Evolutionary conservation across 129 eudicot genomes (phyloP), one percentile per base, ranked within the genome.

Genomic region (Pittosporum tobira): DNA sequence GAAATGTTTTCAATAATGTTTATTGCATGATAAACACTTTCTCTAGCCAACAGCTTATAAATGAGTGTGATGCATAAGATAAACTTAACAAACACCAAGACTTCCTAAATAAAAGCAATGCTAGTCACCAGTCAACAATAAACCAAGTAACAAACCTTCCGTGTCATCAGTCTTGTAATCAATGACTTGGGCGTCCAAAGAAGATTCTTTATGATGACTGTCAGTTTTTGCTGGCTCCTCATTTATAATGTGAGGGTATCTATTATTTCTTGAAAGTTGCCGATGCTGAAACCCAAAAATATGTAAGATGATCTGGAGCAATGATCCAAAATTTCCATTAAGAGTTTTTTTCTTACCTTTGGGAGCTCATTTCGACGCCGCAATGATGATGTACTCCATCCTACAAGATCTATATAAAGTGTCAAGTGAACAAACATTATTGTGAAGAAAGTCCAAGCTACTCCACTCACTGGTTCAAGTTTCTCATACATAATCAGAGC

Each of bases 341-440:
- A n/a, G 6, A 34, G 26, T 6, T 22, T 21, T 13, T 65, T 48
- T 2, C 16, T 51, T 65, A 90, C 95, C 88, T 69, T 62, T 16
- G 95, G 97, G 27, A 90, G 95, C 68, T 90, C 97, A 55, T 43
- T 71, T 46, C 73, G 75, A 23, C 65, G 82, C 16, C 97, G 81
- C 48, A 90, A 48, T 18, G 97, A 90, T 46, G 97, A 85, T 47
- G 97, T 82, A 64, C 87, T 77, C 97, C 97, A 90, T 31, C 97
- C 97, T 57, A 90, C 97, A 69, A 90, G 67, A 67, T 82, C 97
- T 90, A 27, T 65, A 48, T 21, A 27, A 24, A 68, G 53, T 52
- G 63, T 74, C 43, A 69, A 83, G 79, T 57, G 25, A 64, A 70
- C 67, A 60, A 76, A 30, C 38, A 2, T 12, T 53, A 29, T 11